phyloP scores from a whole-genome alignment of 1,139 yeast species.

The Protomyces inundatus region DNA sequence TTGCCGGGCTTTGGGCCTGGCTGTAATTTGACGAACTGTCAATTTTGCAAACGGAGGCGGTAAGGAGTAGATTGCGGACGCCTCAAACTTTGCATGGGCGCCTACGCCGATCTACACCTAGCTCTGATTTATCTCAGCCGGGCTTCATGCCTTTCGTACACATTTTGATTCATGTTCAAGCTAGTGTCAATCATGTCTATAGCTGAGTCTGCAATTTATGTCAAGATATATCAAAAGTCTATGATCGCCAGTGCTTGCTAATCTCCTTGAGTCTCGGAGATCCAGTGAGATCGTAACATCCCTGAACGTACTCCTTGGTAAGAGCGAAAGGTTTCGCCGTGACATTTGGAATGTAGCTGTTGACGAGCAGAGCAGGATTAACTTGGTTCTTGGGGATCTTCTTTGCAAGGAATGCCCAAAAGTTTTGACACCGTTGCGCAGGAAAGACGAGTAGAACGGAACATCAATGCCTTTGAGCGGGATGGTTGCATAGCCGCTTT shows the following conservation, averaged over 20 bases:
- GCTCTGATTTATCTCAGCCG: too few species aligned
- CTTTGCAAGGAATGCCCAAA: constrained; percentile 94
- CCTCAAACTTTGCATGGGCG: too few species aligned
- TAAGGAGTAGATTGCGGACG: background rate
- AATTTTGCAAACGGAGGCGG: background rate
- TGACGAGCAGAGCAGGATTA: constrained; percentile 86
- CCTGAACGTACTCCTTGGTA: constrained; percentile 93
- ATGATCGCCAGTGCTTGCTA: constrained; percentile 82
- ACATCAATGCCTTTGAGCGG: constrained; percentile 98
- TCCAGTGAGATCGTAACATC: constrained; percentile 84
- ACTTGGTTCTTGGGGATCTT: constrained; percentile 93
- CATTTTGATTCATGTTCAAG: too few species aligned
- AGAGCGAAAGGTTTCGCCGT: constrained; percentile 96
- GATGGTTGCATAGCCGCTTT: constrained; percentile 96
- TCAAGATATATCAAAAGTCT: background rate
- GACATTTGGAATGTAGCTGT: constrained; percentile 95
- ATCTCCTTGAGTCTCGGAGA: constrained; percentile 86
- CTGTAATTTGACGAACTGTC: background rate
- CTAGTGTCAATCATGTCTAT: too few species aligned
- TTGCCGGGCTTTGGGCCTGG: background rate
- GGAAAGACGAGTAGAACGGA: constrained; percentile 97
- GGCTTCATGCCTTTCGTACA: too few species aligned
- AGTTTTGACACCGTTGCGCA: constrained; percentile 97
- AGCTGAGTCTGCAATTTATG: too few species aligned
- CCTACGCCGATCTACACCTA: too few species aligned